These are phyloP conservation scores for Hypoxylon rubiginosum DNA, from an alignment of 2,329 filamentous ascomycete genomes.

Conservation along the genomic window DNA sequence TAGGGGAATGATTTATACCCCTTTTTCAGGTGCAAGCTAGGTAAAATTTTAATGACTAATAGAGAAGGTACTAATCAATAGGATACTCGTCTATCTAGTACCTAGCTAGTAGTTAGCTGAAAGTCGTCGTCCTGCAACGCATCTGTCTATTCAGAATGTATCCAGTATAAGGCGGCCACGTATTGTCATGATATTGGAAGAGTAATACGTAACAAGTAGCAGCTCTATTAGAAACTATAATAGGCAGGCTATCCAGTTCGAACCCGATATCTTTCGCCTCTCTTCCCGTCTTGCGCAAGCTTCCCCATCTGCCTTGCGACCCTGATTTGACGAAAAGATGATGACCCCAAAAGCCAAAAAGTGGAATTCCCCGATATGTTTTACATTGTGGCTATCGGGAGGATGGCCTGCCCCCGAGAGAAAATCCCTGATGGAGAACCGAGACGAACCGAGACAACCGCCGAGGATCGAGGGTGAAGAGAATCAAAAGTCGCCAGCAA, in stretches of 20 bases:
- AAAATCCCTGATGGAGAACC: background rate
- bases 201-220: conserved; percentile 2
- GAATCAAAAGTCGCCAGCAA: conserved; percentile 2
- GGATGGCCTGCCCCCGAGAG: conserved; percentile 1
- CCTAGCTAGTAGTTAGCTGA: background rate
- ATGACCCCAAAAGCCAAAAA: conserved; percentile 14
- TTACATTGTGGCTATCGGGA: background rate
- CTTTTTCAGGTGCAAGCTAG: background rate
- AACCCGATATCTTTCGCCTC: conserved; percentile 5
- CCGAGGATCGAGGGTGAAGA: conserved; percentile 11
- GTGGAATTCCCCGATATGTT: conserved; percentile 3
- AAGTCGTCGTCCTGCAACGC: background rate
- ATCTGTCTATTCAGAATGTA: background rate
- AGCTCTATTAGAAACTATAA: background rate
- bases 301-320: conserved; percentile 7
- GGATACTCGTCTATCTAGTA: background rate
- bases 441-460: conserved; percentile 27
- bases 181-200: conserved; percentile 9
- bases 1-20: background rate
- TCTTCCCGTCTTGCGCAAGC: background rate
- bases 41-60: background rate
- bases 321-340: conserved; percentile 10
- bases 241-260: conserved; percentile 4
- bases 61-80: background rate
- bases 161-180: background rate